Evolutionary conservation across 1,139 yeast species (phyloP).

Genomic region (Magnusiomyces fungicola): DNA sequence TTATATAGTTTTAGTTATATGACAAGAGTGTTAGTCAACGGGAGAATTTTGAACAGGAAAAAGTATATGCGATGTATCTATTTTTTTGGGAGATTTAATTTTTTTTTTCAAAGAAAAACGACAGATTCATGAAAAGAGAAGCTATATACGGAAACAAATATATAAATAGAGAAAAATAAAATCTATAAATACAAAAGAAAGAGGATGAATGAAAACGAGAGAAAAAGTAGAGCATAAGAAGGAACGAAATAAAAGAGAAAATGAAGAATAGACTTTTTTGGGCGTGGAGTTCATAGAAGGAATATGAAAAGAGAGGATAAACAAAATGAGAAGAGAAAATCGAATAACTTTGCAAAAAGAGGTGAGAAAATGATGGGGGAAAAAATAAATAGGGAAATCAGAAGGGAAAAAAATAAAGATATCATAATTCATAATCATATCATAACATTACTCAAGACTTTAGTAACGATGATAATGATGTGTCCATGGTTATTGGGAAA

Average conservation of each 20-base stretch:
- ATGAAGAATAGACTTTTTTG: too few species aligned
- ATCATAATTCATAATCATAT: conserved; percentile 1
- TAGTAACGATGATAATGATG: neutral
- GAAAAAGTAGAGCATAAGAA: neutral
- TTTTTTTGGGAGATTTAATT: neutral
- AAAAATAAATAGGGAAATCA: neutral
- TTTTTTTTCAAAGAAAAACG: neutral
- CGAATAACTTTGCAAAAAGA: too few species aligned
- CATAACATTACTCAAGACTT: neutral
- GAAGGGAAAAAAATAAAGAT: neutral
- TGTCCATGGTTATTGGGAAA: neutral
- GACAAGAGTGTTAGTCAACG: too few species aligned
- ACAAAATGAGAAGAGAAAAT: neutral
- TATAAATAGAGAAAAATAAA: neutral
- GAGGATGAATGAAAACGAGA: neutral
- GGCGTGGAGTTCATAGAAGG: too few species aligned
- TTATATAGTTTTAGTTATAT: too few species aligned
- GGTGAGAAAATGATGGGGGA: too few species aligned
- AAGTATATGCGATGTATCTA: too few species aligned
- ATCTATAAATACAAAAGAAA: neutral
- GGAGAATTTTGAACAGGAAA: too few species aligned
- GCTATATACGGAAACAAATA: neutral
- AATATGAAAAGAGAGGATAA: neutral
- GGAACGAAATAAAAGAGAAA: neutral
- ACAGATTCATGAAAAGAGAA: neutral